Conservation (phyloP, 768 basidiomycete species). For the Pseudohyphozyma bogoriensis region DNA sequence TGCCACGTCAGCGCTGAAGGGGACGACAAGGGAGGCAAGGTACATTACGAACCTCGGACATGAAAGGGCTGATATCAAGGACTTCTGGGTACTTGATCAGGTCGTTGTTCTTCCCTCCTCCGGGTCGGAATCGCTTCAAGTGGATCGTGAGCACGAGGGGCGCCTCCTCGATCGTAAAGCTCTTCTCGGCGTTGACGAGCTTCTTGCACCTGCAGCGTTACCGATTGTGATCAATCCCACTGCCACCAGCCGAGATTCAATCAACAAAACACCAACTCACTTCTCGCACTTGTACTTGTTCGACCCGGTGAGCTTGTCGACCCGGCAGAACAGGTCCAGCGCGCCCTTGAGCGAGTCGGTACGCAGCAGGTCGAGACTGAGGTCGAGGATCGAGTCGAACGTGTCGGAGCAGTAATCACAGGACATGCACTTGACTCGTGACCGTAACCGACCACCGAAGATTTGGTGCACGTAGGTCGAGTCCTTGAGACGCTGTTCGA, state of each 20-base stretch:
- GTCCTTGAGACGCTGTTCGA: constrained; percentile 43
- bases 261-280: constrained; percentile 45
- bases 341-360: constrained; percentile 56
- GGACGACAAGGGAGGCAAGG: not conserved
- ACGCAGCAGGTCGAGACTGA: constrained; percentile 73
- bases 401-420: constrained; percentile 89
- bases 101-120: constrained; percentile 76
- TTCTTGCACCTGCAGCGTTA: constrained; percentile 67
- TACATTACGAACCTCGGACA: constrained; percentile 64
- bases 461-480: constrained; percentile 90
- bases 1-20: not conserved
- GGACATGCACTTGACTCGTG: constrained; percentile 71
- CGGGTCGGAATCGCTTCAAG: constrained; percentile 77
- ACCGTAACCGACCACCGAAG: constrained; percentile 84
- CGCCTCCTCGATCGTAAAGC: constrained; percentile 76
- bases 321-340: constrained; percentile 63
- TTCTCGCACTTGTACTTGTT: constrained; percentile 99
- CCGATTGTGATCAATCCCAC: not conserved
- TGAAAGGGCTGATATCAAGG: constrained; percentile 61
- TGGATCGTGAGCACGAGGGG: constrained; percentile 84
- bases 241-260: not conserved
- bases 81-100: constrained; percentile 66
- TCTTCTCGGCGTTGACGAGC: constrained; percentile 78
- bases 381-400: constrained; percentile 85
- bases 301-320: constrained; percentile 73